These are phyloP conservation scores for Pseudogymnoascus sp. DNA, from an alignment of 2,329 filamentous ascomycete species.

Conservation along the genomic window DNA sequence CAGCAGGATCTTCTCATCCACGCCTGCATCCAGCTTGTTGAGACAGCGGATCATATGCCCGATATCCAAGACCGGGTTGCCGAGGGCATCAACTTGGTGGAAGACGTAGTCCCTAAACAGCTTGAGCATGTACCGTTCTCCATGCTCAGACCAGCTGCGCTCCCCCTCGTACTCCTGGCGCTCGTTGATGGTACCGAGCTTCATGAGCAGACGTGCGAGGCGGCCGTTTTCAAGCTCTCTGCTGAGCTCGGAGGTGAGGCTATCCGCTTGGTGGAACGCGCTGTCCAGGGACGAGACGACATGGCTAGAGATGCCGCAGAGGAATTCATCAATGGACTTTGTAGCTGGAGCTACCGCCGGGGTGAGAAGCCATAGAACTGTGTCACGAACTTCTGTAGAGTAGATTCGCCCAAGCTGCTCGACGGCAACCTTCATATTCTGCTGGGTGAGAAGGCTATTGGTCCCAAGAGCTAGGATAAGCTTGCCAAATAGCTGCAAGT, in stretches of 20 bases:
- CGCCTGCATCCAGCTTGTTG: slow-evolving; percentile 88
- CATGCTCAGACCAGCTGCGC: slow-evolving; percentile 80
- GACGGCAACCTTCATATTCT: slow-evolving; percentile 63
- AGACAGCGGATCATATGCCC: slow-evolving; percentile 81
- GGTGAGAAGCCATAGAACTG: slow-evolving; percentile 73
- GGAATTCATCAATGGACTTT: slow-evolving; percentile 74
- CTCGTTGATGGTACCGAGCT: slow-evolving; percentile 84
- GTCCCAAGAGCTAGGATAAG: slow-evolving; percentile 78
- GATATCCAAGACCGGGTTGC: slow-evolving; percentile 76
- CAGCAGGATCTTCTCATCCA: slow-evolving; percentile 77
- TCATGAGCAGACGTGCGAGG: slow-evolving; percentile 71
- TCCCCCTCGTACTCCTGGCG: slow-evolving; percentile 78
- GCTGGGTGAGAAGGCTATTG: slow-evolving; percentile 48
- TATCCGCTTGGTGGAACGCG: slow-evolving; percentile 72
- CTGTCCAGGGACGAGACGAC: slow-evolving; percentile 71
- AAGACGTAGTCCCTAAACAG: slow-evolving; percentile 96
- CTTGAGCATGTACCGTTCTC: slow-evolving; percentile 86
- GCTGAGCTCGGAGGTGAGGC: slow-evolving; percentile 63
- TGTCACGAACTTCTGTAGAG: slow-evolving; percentile 70
- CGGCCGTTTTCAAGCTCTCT: slow-evolving; percentile 87
- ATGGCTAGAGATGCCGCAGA: slow-evolving; percentile 71
- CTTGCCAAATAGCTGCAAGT: slow-evolving; percentile 77
- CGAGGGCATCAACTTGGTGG: slow-evolving; percentile 84
- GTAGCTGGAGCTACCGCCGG: slow-evolving; percentile 51
- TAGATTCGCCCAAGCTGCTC: slow-evolving; percentile 74